phyloP scores from a whole-genome alignment of 306 rosid genomes.

The Lathyrus sativus region DNA sequence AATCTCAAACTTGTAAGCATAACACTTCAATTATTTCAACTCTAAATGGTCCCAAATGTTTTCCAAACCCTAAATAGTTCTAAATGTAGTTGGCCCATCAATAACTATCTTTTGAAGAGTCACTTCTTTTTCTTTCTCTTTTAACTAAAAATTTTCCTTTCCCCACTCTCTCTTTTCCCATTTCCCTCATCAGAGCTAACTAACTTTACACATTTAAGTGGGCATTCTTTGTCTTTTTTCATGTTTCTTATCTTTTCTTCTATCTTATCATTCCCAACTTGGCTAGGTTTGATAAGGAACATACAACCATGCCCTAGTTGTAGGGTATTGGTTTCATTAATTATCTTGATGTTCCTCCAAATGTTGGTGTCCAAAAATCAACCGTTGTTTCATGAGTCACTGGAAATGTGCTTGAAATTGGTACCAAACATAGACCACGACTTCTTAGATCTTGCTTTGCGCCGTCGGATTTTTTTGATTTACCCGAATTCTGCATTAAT shows the following conservation, averaged over 20 bases:
- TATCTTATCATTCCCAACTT: slow-evolving; percentile 72
- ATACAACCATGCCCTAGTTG: slow-evolving; percentile 44
- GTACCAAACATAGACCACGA: slow-evolving; percentile 94
- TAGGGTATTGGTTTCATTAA: slow-evolving; percentile 29
- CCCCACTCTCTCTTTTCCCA: slow-evolving; percentile 35
- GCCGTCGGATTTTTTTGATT: slow-evolving; percentile 70
- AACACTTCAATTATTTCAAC: slow-evolving; percentile 68
- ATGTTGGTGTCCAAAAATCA: slow-evolving; percentile 97
- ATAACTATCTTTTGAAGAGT: slow-evolving; percentile 53
- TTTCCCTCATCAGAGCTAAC: slow-evolving; percentile 36
- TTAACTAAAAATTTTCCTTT: slow-evolving; percentile 32
- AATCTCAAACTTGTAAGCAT: slow-evolving; percentile 45
- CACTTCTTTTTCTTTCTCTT: slow-evolving; percentile 55
- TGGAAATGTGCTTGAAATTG: slow-evolving; percentile 89
- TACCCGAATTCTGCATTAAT: slow-evolving; percentile 60
- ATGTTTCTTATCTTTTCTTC: slow-evolving; percentile 23
- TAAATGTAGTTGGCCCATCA: slow-evolving; percentile 68
- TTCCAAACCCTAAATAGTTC: slow-evolving; percentile 66
- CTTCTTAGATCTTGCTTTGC: slow-evolving; percentile 86
- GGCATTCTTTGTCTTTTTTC: slow-evolving; percentile 46
- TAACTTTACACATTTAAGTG: slow-evolving; percentile 53
- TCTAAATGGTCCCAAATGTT: slow-evolving; percentile 57
- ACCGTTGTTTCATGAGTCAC: slow-evolving; percentile 85
- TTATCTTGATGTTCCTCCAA: slow-evolving; percentile 81
- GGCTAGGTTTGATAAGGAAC: slow-evolving; percentile 68